A percentile compares a stretch with the other conserved stretches of the same genome.
phyloP scores from a whole-genome alignment of 441 rosid species.

The Hura crepitans region DNA sequence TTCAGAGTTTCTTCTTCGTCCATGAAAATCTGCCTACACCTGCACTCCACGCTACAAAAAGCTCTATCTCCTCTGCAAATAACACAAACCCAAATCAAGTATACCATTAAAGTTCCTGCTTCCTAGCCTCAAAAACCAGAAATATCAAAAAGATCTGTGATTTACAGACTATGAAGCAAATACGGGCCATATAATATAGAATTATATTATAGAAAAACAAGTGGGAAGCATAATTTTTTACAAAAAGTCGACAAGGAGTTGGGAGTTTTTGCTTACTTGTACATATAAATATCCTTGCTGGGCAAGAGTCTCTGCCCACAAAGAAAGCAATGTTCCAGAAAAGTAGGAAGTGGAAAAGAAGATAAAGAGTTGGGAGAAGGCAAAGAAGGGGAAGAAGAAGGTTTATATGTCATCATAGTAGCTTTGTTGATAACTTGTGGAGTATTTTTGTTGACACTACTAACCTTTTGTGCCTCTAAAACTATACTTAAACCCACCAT shows the following conservation, averaged over 20 bases:
- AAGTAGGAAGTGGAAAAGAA: slow-evolving; percentile 31
- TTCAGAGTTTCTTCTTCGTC: slow-evolving; percentile 61
- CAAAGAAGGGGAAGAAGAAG: background rate
- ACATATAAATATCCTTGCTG: slow-evolving; percentile 85
- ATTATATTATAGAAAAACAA: background rate
- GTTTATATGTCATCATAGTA: slow-evolving; percentile 30
- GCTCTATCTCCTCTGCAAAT: slow-evolving; percentile 66
- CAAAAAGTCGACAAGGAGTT: background rate
- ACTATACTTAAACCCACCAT: slow-evolving; percentile 85
- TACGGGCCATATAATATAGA: background rate
- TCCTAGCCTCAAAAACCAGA: background rate
- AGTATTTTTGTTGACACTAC: slow-evolving; percentile 25
- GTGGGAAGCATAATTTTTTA: too few species aligned
- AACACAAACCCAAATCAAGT: slow-evolving; percentile 6
- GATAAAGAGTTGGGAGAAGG: slow-evolving; percentile 11
- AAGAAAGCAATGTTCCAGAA: slow-evolving; percentile 67
- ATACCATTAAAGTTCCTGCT: background rate
- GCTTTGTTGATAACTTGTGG: slow-evolving; percentile 50
- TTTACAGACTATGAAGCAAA: background rate
- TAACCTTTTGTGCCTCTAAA: slow-evolving; percentile 43
- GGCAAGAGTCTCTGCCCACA: slow-evolving; percentile 59
- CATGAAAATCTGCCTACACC: slow-evolving; percentile 72
- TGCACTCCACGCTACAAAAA: slow-evolving; percentile 86
- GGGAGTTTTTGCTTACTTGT: slow-evolving; percentile 47
- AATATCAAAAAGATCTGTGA: background rate